Percentiles rank a stretch among this genome's conserved stretches.
These are phyloP conservation scores for Asparagopsis taxiformis DNA, from an alignment of 31 red algal species.

Conservation along the genomic window DNA sequence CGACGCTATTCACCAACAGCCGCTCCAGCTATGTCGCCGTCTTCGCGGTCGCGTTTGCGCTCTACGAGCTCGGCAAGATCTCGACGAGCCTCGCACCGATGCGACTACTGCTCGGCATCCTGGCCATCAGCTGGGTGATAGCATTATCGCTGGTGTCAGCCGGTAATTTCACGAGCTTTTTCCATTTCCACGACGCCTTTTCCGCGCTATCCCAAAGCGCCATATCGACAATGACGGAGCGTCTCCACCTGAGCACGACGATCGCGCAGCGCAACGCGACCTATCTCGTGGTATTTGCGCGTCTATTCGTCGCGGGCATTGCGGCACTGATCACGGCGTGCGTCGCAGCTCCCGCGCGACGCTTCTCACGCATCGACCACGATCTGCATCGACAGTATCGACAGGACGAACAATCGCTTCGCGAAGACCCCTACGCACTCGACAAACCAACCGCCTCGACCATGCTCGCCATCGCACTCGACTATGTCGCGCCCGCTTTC, in stretches of 20 bases:
- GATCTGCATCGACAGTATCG: conserved; percentile 23
- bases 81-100: conserved; percentile 20
- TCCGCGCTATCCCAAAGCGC: background rate
- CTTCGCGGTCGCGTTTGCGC: conserved; percentile 13
- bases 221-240: background rate
- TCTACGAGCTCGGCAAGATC: conserved; percentile 17
- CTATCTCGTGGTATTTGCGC: background rate
- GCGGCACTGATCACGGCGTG: conserved; percentile 30
- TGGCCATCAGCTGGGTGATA: conserved; percentile 17
- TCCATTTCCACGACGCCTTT: conserved; percentile 49
- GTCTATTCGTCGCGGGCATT: conserved; percentile 6
- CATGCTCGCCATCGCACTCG: conserved; percentile 24
- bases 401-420: conserved; percentile 4
- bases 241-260: background rate
- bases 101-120: conserved; percentile 1
- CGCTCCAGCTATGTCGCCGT: conserved; percentile 38
- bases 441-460: conserved; percentile 14
- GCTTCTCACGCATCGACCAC: conserved; percentile 42
- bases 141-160: conserved; percentile 24
- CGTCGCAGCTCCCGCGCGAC: conserved; percentile 41
- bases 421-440: conserved; percentile 37
- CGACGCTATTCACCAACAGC: conserved; percentile 28
- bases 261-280: conserved; percentile 15
- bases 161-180: conserved; percentile 23
- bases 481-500: conserved; percentile 15